These are phyloP conservation scores for Filobasidium uniguttulatum DNA, from an alignment of 1,284 basidiomycete genomes.

Conservation along the genomic window DNA sequence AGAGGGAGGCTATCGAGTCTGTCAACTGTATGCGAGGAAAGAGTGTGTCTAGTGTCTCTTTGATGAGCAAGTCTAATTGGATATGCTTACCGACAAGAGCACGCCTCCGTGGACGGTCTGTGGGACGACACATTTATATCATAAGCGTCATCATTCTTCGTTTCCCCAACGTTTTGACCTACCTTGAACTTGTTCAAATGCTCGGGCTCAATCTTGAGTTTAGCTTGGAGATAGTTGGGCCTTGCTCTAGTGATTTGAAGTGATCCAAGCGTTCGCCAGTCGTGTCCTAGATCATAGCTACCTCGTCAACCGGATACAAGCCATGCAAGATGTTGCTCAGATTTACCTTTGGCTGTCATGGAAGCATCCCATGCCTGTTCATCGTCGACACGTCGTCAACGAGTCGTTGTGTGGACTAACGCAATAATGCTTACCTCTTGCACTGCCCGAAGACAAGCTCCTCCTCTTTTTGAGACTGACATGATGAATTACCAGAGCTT, in stretches of 20 bases:
- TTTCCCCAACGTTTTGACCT: conserved; percentile 12
- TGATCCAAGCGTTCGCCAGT: conserved; percentile 15
- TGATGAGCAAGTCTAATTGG: no score
- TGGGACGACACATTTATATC: neutral
- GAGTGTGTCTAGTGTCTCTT: conserved; percentile 2
- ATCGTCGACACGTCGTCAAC: no score
- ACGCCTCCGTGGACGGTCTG: conserved; percentile 37
- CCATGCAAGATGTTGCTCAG: neutral
- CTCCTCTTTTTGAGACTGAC: neutral
- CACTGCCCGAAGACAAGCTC: conserved; percentile 13
- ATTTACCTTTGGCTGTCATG: conserved; percentile 12
- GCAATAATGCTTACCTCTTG: conserved; percentile 7
- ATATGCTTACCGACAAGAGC: conserved; percentile 26
- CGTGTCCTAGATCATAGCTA: no score
- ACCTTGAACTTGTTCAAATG: conserved; percentile 37
- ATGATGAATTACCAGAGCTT: neutral
- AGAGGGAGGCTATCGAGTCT: conserved; percentile 34
- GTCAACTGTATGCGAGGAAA: conserved; percentile 22
- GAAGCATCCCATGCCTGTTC: conserved; percentile 14
- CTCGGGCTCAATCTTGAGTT: conserved; percentile 25
- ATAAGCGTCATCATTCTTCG: neutral
- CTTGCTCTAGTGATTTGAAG: conserved; percentile 18
- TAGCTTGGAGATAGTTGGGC: conserved; percentile 29
- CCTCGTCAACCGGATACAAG: no score
- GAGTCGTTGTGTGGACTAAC: neutral